Percentiles rank a stretch among this genome's conserved stretches.
Evolutionary conservation across 768 basidiomycete genomes (phyloP).

Genomic region (Saitozyma podzolica): DNA sequence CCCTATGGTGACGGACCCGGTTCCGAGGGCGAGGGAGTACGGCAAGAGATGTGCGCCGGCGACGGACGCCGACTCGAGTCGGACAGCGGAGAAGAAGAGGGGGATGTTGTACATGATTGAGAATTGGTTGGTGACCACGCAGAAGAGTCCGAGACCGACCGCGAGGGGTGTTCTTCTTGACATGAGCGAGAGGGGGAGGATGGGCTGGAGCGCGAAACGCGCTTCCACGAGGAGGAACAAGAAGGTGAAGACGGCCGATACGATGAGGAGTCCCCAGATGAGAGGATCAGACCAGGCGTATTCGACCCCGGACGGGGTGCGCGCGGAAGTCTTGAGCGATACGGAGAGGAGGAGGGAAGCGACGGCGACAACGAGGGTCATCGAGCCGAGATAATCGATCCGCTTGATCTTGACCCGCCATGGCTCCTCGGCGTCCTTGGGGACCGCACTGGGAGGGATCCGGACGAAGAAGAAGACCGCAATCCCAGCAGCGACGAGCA

Average conservation of each 20-base stretch:
- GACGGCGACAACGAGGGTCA: conserved; percentile 39
- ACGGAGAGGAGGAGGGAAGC: conserved; percentile 48
- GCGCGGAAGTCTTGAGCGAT: conserved; percentile 51
- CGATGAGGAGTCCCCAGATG: conserved; percentile 65
- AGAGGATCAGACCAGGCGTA: conserved; percentile 69
- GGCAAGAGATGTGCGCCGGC: conserved; percentile 83
- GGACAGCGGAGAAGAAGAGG: conserved; percentile 83
- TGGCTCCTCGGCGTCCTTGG: conserved; percentile 1
- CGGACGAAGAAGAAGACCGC: conserved; percentile 12
- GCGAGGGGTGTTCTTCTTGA: conserved; percentile 76
- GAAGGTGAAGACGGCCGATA: conserved; percentile 60
- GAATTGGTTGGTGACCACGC: conserved; percentile 46
- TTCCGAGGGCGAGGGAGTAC: conserved; percentile 78
- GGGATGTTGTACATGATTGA: conserved; percentile 74
- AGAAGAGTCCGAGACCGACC: conserved; percentile 76
- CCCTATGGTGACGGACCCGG: conserved; percentile 83
- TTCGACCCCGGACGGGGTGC: conserved; percentile 60
- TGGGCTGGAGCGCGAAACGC: conserved; percentile 74
- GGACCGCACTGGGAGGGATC: background rate
- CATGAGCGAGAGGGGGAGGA: conserved; percentile 82
- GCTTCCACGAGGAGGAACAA: conserved; percentile 78
- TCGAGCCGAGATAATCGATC: conserved; percentile 47
- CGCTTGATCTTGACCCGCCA: conserved; percentile 25
- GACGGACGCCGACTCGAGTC: conserved; percentile 65
- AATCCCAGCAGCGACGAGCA: conserved; percentile 10